A percentile compares a stretch with the other conserved stretches of the same genome.
phyloP scores from a whole-genome alignment of 768 basidiomycete species.

The Tulasnella sp. region DNA sequence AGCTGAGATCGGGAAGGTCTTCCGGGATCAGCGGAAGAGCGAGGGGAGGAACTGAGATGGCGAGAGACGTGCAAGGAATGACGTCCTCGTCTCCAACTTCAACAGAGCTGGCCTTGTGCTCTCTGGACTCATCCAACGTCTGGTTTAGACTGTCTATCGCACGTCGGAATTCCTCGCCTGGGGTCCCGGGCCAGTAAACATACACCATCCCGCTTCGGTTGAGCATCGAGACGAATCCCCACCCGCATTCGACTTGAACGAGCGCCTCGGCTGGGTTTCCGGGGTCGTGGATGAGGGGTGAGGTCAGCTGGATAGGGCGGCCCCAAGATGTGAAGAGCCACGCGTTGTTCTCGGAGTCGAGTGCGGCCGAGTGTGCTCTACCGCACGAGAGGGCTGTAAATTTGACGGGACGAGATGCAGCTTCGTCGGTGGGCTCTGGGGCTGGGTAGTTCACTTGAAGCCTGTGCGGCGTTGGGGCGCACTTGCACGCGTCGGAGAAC shows the following conservation, averaged over 20 bases:
- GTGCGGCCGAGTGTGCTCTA: conserved; percentile 66
- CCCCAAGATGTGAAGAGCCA: conserved; percentile 84
- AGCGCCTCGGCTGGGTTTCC: conserved; percentile 55
- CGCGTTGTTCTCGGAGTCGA: conserved; percentile 62
- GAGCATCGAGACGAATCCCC: conserved; percentile 76
- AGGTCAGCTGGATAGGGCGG: conserved; percentile 60
- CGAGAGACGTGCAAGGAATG: conserved; percentile 68
- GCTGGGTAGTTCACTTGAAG: conserved; percentile 62
- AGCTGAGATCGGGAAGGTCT: conserved; percentile 56
- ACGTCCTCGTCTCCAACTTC: conserved; percentile 46
- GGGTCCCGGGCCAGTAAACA: conserved; percentile 67
- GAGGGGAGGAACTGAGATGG: conserved; percentile 57
- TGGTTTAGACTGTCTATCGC: conserved; percentile 51
- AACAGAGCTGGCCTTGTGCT: conserved; percentile 35
- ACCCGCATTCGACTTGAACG: conserved; percentile 71
- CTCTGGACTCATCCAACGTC: conserved; percentile 42
- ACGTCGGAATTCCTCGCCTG: conserved; percentile 48
- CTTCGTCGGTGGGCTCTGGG: conserved; percentile 42
- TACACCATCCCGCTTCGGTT: conserved; percentile 71
- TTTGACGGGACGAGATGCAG: background rate
- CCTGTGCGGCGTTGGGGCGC: conserved; percentile 57
- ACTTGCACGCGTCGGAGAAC: conserved; percentile 58
- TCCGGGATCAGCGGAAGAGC: conserved; percentile 62
- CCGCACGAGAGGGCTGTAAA: conserved; percentile 62
- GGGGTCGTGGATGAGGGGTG: conserved; percentile 42